Base-by-base conservation (phyloP, 1,139 yeast species). In the Zygosaccharomyces pseudobailii region DNA sequence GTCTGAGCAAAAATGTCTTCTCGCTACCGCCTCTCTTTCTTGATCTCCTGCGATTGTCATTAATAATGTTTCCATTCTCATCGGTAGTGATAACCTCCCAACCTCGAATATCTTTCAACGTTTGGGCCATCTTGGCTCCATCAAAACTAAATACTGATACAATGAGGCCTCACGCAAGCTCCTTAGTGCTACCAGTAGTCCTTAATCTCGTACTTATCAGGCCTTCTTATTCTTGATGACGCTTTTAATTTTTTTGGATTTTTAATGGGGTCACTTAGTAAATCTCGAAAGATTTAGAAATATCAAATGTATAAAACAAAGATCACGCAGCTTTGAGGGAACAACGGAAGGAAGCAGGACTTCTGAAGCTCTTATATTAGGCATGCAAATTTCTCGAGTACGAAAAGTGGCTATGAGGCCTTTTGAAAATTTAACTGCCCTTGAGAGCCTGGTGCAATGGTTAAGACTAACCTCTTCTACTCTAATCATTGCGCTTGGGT, bases 21-120 rank as follows among this genome's bases (percentile, higher is more conserved):
- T 58, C 59, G 17, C 43, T 39, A 5, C 46, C 51, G 21, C 53
- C 49, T 46, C 55, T 46, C 27, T 49, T 55, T 35, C 65, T 51
- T 9, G 47, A 40, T 31, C 63, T 51, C 31, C 59, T 48, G 37
- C 57, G 50, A 38, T 51, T 46, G 36, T 61, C 62, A 39, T 42
- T 47, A 9, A 63, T 45, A 6, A 53, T 42, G 19, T 57, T 54
- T 6, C 66, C 67, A 25, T 53, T 36, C 21, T 54, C 54, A 53
- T 63, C 68, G 3, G 59, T 59, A 5, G 48, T 54, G n/a, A 59
- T 45, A 2, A 63, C 53, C 41, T 59, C 57, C 68, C 68, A 63
- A 10, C 62, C 66, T 32, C 53, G 50, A 20, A 63, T 42, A 17
- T 59, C 62, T 21, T 47, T 55, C 21, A 41, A 35, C 8, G 56